Evolutionary conservation across 495 filamentous ascomycete genomes (phyloP).

Genomic region (Daldinia bambusicola): DNA sequence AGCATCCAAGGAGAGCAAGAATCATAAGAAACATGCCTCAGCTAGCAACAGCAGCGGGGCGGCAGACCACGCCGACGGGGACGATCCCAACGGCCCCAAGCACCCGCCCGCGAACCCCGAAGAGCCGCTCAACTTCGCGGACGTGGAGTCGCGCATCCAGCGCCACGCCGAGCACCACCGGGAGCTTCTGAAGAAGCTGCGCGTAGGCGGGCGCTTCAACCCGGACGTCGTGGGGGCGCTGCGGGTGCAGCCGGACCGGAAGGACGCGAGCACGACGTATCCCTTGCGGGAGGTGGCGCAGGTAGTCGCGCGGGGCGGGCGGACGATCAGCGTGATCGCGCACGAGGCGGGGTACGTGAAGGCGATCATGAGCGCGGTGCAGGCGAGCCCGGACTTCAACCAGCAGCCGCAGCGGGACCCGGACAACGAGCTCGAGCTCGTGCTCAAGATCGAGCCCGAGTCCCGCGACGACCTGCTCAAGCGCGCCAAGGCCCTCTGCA

Average conservation of each 20-base stretch:
- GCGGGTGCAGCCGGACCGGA: constrained; percentile 64
- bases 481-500: constrained; percentile 65
- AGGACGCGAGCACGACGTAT: constrained; percentile 56
- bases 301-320: constrained; percentile 73
- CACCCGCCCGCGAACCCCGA: constrained; percentile 47
- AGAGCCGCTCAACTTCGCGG: constrained; percentile 75
- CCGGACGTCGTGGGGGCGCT: constrained; percentile 72
- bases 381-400: constrained; percentile 69
- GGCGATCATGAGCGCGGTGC: constrained; percentile 75
- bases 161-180: constrained; percentile 65
- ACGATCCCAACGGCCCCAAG: constrained; percentile 36
- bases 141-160: constrained; percentile 68
- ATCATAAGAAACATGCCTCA: background rate
- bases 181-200: constrained; percentile 71
- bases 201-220: constrained; percentile 70
- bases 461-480: constrained; percentile 69
- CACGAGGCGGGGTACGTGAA: constrained; percentile 69
- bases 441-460: constrained; percentile 72
- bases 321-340: constrained; percentile 72
- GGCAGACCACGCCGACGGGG: constrained; percentile 3
- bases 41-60: background rate
- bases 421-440: constrained; percentile 75
- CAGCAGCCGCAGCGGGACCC: constrained; percentile 77
- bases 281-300: constrained; percentile 78
- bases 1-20: background rate